These are phyloP conservation scores for Margaritispora aquatica DNA, from an alignment of 495 filamentous ascomycete species.

Conservation along the genomic window DNA sequence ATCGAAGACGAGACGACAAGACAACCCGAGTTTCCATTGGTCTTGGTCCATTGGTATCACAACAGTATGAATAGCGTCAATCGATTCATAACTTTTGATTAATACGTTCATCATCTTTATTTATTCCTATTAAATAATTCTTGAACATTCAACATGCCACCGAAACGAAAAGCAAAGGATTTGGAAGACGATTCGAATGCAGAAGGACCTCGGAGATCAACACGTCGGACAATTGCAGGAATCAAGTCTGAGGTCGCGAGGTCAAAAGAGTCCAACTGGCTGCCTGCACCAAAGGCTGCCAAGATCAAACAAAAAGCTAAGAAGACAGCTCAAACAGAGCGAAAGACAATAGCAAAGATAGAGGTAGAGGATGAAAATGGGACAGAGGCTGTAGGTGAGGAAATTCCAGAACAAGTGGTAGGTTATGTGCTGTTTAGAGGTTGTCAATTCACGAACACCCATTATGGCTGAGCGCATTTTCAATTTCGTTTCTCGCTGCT, in stretches of 20 bases:
- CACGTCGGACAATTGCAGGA: constrained; percentile 3
- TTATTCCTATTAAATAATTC: no score
- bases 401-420: not conserved
- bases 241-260: not conserved
- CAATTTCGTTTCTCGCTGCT: no score
- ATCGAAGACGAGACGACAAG: not conserved
- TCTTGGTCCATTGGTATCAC: no score
- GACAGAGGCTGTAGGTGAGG: not conserved
- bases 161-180: constrained; percentile 21
- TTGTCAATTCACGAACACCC: no score
- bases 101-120: no score
- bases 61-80: no score
- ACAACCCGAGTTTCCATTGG: not conserved
- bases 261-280: not conserved
- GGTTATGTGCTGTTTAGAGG: no score
- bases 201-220: constrained; percentile 12
- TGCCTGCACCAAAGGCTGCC: not conserved
- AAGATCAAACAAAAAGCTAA: not conserved
- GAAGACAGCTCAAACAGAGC: not conserved
- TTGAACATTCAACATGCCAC: no score
- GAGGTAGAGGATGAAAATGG: not conserved
- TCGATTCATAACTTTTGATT: no score
- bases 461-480: no score
- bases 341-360: not conserved
- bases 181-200: not conserved